Evolutionary conservation across 345 rosid species (phyloP).

Genomic region (Arabidopsis suecica): DNA sequence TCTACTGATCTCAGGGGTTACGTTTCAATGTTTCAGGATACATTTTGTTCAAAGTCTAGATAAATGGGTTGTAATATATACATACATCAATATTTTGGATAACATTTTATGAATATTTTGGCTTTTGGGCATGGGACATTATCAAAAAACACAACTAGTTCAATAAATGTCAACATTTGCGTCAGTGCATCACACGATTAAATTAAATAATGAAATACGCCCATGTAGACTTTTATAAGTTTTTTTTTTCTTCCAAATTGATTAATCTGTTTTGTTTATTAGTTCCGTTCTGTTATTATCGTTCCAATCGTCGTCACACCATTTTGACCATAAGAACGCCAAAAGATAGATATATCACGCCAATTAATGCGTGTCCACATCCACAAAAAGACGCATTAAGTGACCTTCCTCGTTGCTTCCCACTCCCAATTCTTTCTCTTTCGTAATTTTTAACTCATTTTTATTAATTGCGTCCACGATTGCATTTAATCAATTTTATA

Average conservation of each 20-base stretch:
- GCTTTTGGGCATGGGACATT: constrained; percentile 16
- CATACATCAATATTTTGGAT: constrained; percentile 14
- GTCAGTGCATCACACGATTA: not conserved
- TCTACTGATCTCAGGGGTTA: not conserved
- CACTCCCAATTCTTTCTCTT: constrained; percentile 16
- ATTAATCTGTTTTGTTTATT: not conserved
- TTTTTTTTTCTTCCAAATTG: not conserved
- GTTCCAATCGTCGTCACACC: constrained; percentile 6
- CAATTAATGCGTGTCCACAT: constrained; percentile 24
- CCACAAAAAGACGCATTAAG: constrained; percentile 31
- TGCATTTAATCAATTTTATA: not conserved
- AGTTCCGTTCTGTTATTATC: constrained; percentile 4
- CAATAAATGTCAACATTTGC: constrained; percentile 14
- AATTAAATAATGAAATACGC: not conserved
- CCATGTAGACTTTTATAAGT: constrained; percentile 6
- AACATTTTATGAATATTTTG: not conserved
- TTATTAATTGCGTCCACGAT: constrained; percentile 21
- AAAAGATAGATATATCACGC: not conserved
- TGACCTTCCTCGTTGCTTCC: constrained; percentile 48
- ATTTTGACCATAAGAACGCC: constrained; percentile 28
- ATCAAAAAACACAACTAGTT: not conserved
- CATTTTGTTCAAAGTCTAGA: not conserved
- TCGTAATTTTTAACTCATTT: not conserved
- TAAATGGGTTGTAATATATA: not conserved
- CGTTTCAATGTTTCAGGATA: not conserved